phyloP scores from a whole-genome alignment of 176 grass and related monocot species.

The Musa schizocarpa region DNA sequence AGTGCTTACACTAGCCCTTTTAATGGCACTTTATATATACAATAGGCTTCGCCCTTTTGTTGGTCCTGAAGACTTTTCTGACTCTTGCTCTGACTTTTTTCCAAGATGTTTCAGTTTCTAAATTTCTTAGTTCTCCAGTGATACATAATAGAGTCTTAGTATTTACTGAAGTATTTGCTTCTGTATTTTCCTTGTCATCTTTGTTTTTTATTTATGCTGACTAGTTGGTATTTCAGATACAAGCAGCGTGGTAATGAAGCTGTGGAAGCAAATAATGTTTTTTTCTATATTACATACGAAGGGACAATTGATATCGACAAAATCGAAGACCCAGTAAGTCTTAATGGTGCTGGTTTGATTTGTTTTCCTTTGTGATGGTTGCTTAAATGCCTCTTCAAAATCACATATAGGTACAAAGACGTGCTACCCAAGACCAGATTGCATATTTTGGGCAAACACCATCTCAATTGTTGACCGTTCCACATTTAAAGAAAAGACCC shows the following conservation, averaged over 20 bases:
- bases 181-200: background rate
- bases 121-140: background rate
- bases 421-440: constrained; percentile 96
- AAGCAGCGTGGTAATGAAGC: constrained; percentile 97
- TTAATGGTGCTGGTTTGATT: constrained; percentile 13
- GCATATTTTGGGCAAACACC: constrained; percentile 98
- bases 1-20: too few species aligned
- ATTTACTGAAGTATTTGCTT: background rate
- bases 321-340: constrained; percentile 81
- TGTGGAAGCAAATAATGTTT: constrained; percentile 75
- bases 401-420: constrained; percentile 58
- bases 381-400: constrained; percentile 21
- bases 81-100: background rate
- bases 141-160: background rate
- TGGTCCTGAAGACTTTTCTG: background rate
- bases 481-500: constrained; percentile 70
- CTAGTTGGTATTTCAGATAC: constrained; percentile 50
- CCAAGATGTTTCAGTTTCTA: background rate
- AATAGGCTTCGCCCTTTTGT: too few species aligned
- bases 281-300: constrained; percentile 99
- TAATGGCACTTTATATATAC: too few species aligned
- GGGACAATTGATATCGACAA: constrained; percentile 96
- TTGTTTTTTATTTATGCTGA: constrained; percentile 6
- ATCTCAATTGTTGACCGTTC: constrained; percentile 71
- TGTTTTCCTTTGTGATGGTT: background rate